Evolutionary conservation across 495 filamentous ascomycete genomes (phyloP).

Genomic region (Pseudoneurospora amorphoporcata): DNA sequence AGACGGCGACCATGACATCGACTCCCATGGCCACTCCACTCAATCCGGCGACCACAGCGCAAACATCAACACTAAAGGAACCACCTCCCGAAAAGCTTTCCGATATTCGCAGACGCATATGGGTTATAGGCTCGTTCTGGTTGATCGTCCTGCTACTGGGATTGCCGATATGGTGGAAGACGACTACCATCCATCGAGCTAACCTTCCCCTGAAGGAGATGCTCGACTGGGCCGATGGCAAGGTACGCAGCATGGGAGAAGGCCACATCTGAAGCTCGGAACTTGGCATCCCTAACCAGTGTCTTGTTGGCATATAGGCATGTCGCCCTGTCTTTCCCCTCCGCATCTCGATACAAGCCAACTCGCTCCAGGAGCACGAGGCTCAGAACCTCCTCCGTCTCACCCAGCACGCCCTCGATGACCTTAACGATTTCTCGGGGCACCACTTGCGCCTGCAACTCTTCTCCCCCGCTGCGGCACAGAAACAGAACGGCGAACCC

Average conservation of each 20-base stretch:
- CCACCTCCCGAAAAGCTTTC: conserved; percentile 70
- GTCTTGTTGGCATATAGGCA: conserved; percentile 37
- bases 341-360: conserved; percentile 66
- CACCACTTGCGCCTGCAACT: conserved; percentile 75
- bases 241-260: conserved; percentile 41
- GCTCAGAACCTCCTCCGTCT: conserved; percentile 67
- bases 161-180: conserved; percentile 91
- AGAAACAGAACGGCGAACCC: conserved; percentile 18
- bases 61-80: conserved; percentile 23
- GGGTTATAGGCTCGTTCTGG: conserved; percentile 87
- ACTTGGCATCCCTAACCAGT: neutral
- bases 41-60: neutral
- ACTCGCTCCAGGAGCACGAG: conserved; percentile 55
- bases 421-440: conserved; percentile 84
- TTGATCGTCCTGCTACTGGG: conserved; percentile 73
- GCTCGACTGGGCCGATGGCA: conserved; percentile 88
- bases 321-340: conserved; percentile 85
- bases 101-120: conserved; percentile 54
- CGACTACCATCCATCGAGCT: conserved; percentile 89
- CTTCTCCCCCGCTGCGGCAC: conserved; percentile 25
- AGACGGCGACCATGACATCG: neutral
- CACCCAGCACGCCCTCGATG: conserved; percentile 84
- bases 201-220: conserved; percentile 75
- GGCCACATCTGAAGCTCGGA: neutral
- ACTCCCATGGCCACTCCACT: neutral